Percentiles rank a stretch among this genome's conserved stretches.
phyloP scores from a whole-genome alignment of 179 eudicot genomes.

The Carnegiea gigantea region DNA sequence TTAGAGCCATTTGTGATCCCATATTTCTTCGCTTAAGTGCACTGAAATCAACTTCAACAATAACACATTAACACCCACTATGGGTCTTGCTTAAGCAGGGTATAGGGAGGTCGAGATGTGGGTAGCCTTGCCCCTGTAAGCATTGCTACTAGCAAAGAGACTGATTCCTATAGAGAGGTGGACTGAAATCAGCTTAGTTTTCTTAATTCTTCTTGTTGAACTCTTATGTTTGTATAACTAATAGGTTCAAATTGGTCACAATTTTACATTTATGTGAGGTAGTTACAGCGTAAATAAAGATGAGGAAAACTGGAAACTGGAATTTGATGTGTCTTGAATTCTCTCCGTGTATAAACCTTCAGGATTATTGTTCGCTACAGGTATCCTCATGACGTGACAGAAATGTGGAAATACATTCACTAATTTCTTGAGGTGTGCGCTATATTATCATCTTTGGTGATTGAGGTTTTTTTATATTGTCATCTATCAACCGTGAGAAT shows the following conservation, averaged over 20 bases:
- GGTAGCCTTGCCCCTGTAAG: too few species aligned
- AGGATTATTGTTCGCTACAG: not conserved
- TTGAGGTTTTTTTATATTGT: not conserved
- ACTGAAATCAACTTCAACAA: not conserved
- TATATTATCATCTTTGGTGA: not conserved
- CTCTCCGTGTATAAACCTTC: not conserved
- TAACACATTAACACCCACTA: too few species aligned
- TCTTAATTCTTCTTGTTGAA: not conserved
- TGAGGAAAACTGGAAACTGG: not conserved
- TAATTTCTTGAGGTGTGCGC: not conserved
- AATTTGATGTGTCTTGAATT: not conserved
- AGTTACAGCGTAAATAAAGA: not conserved
- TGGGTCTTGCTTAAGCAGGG: too few species aligned
- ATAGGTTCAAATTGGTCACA: not conserved
- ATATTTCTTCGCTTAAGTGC: not conserved
- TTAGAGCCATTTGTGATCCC: not conserved
- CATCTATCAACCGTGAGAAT: not conserved
- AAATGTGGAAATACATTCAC: not conserved
- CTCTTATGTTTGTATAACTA: not conserved
- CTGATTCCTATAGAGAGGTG: too few species aligned
- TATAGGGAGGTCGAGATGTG: too few species aligned
- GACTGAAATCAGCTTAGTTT: not conserved
- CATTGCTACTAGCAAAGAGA: too few species aligned
- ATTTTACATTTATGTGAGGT: conserved; percentile 1
- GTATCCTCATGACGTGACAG: not conserved